A percentile compares a stretch with the other conserved stretches of the same genome.
Evolutionary conservation across 106 monocot species (phyloP).

Genomic region (Amphibolis antarctica): DNA sequence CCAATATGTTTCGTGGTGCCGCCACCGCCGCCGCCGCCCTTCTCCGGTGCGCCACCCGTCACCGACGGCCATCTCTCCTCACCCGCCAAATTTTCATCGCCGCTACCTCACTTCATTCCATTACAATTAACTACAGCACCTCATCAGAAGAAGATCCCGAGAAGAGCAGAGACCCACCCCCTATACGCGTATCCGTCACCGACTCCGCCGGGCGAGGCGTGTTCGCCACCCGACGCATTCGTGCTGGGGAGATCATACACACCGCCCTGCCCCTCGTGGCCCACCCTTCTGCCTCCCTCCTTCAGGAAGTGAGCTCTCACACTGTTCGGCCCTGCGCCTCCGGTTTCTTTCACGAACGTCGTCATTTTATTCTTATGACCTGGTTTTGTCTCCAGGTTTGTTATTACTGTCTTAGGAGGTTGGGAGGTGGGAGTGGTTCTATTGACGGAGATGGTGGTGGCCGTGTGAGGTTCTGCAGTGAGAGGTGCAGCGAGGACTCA

Average conservation of each 20-base stretch:
- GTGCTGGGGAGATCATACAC: constrained; percentile 71
- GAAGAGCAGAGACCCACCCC: constrained; percentile 34
- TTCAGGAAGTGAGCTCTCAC: constrained; percentile 18
- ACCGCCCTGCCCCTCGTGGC: constrained; percentile 69
- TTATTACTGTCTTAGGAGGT: constrained; percentile 63
- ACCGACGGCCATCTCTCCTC: not conserved
- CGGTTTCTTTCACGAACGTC: not conserved
- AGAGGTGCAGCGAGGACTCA: constrained; percentile 41
- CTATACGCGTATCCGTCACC: constrained; percentile 61
- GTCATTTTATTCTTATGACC: not conserved
- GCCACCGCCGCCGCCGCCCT: not conserved
- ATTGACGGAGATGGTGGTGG: not conserved
- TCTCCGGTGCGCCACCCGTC: not conserved
- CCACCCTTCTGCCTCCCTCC: constrained; percentile 43
- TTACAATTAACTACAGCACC: not conserved
- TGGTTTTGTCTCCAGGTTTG: constrained; percentile 44
- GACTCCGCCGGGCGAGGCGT: constrained; percentile 66
- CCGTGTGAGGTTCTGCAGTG: constrained; percentile 43
- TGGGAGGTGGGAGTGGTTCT: constrained; percentile 9
- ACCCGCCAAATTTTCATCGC: not conserved
- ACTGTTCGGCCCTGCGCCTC: not conserved
- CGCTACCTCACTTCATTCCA: not conserved
- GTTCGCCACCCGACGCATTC: constrained; percentile 51
- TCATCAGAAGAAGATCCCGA: not conserved
- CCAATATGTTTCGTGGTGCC: not conserved